phyloP scores from a whole-genome alignment of 2,329 filamentous ascomycete genomes.

The Phyllosticta citriasiana region DNA sequence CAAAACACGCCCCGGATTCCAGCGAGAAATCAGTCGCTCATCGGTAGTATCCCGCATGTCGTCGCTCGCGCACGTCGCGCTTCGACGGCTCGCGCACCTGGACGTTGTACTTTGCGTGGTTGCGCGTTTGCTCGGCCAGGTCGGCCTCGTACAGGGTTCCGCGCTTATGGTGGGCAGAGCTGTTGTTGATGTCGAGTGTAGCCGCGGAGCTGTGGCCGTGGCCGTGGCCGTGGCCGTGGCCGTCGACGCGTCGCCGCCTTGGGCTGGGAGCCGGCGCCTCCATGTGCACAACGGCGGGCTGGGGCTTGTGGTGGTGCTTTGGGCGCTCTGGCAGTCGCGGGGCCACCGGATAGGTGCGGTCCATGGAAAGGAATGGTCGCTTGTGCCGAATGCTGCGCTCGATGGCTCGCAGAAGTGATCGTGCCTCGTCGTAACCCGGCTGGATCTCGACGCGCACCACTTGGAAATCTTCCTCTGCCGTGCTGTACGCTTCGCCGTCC shows the following conservation, averaged over 20 bases:
- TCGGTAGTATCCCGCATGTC: conserved; percentile 30
- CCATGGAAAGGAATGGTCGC: conserved; percentile 33
- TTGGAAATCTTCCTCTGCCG: conserved; percentile 27
- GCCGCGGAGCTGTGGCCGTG: conserved; percentile 21
- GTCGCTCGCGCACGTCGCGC: conserved; percentile 27
- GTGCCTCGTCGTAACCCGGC: conserved; percentile 30
- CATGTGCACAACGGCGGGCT: background rate
- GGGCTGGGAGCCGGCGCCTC: conserved; percentile 10
- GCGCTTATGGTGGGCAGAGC: conserved; percentile 21
- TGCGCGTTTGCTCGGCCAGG: conserved; percentile 24
- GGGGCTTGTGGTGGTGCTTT: conserved; percentile 7
- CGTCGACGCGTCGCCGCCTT: conserved; percentile 16
- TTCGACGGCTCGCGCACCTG: conserved; percentile 32
- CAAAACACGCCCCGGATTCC: background rate
- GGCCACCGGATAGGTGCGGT: conserved; percentile 32
- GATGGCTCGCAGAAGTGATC: conserved; percentile 31
- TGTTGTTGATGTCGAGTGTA: conserved; percentile 8
- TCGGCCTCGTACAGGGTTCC: conserved; percentile 34
- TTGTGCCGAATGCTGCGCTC: conserved; percentile 30
- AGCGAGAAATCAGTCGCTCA: background rate
- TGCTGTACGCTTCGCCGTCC: conserved; percentile 21
- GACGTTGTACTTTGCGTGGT: conserved; percentile 28
- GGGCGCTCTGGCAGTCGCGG: conserved; percentile 21
- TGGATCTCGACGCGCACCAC: conserved; percentile 35
- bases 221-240: conserved; percentile 19